These are phyloP conservation scores for Agapanthus africanus DNA, from an alignment of 106 monocot genomes.

Conservation along the genomic window DNA sequence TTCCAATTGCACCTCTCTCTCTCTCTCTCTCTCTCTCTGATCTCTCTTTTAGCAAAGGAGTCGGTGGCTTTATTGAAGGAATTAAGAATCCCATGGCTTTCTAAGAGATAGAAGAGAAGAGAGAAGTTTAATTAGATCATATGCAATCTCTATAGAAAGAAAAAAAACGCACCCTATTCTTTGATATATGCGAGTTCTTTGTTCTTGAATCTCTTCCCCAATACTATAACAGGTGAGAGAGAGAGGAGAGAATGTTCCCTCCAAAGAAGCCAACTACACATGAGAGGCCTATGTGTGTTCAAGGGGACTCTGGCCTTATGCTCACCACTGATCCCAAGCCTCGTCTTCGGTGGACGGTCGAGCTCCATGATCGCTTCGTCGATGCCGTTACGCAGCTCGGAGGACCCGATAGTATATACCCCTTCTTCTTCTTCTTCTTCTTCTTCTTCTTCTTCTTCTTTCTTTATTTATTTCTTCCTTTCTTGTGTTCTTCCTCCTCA, in stretches of 20 bases:
- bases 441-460: constrained; percentile 7
- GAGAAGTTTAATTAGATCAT: background rate
- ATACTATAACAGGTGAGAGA: constrained; percentile 32
- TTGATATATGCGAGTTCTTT: constrained; percentile 39
- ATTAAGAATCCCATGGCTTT: constrained; percentile 33
- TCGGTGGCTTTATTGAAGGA: constrained; percentile 32
- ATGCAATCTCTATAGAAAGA: constrained; percentile 21
- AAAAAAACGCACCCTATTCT: constrained; percentile 42
- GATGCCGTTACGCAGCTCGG: constrained; percentile 96
- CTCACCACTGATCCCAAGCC: constrained; percentile 99
- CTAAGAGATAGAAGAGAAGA: constrained; percentile 8
- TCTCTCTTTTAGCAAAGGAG: constrained; percentile 28
- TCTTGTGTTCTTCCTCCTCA: background rate
- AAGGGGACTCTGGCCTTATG: constrained; percentile 91
- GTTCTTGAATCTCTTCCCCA: constrained; percentile 56
- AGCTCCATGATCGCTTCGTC: constrained; percentile 96
- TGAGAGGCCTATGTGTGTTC: constrained; percentile 71
- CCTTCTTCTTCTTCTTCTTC: background rate
- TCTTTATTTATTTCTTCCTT: background rate
- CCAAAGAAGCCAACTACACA: constrained; percentile 40
- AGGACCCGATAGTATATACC: constrained; percentile 73
- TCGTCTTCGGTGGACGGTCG: constrained; percentile 95
- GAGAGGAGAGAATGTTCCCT: constrained; percentile 52
- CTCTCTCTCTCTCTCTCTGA: constrained; percentile 32
- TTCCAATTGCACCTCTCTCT: too few relatives aligned